Conservation (phyloP, 306 rosid genomes). For the Lathyrus oleraceus region DNA sequence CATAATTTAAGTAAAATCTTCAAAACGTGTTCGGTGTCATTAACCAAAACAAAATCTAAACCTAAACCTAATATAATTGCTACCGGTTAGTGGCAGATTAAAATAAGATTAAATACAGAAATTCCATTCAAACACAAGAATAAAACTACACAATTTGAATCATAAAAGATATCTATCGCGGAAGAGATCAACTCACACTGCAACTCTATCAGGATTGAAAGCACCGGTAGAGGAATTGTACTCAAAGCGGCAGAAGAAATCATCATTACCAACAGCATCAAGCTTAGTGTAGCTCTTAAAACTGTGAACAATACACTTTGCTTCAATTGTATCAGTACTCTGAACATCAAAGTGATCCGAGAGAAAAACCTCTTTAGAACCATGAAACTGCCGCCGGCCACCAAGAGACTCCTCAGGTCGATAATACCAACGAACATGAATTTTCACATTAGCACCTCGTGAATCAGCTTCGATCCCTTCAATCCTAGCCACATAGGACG, state of each 20-base stretch:
- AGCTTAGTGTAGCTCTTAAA: slow-evolving; percentile 93
- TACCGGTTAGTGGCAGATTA: background rate
- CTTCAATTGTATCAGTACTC: slow-evolving; percentile 92
- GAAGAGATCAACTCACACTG: slow-evolving; percentile 63
- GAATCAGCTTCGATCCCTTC: slow-evolving; percentile 94
- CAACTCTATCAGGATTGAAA: slow-evolving; percentile 95
- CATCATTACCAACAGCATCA: slow-evolving; percentile 95
- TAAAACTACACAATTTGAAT: slow-evolving; percentile 8
- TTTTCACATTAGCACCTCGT: slow-evolving; percentile 91
- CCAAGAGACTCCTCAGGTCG: slow-evolving; percentile 99
- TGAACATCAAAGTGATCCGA: slow-evolving; percentile 92
- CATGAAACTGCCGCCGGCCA: slow-evolving; percentile 97
- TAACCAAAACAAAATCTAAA: slow-evolving; percentile 16
- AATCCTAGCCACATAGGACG: slow-evolving; percentile 92
- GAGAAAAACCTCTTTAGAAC: slow-evolving; percentile 90
- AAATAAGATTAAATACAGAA: background rate
- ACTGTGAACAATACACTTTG: slow-evolving; percentile 87
- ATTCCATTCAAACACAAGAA: slow-evolving; percentile 10
- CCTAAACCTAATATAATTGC: slow-evolving; percentile 3
- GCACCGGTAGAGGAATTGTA: slow-evolving; percentile 91
- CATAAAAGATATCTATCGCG: background rate
- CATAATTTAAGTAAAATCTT: background rate
- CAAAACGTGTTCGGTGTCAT: slow-evolving; percentile 1
- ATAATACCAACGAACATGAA: slow-evolving; percentile 92
- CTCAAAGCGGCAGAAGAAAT: slow-evolving; percentile 97